These are phyloP conservation scores for Trametes pubescens DNA, from an alignment of 1,284 basidiomycete genomes.

Conservation along the genomic window DNA sequence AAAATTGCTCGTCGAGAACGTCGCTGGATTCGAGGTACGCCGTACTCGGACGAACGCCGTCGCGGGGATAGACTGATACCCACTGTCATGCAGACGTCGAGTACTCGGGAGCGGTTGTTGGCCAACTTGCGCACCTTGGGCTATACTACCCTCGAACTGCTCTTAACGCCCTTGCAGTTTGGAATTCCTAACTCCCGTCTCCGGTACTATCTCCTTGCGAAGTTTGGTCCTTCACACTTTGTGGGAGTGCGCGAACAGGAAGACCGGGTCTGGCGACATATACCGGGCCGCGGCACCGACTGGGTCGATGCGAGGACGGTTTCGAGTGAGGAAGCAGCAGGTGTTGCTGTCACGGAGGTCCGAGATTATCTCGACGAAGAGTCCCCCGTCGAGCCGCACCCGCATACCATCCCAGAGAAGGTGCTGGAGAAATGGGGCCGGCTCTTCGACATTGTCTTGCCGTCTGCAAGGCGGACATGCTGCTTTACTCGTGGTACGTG, in stretches of 20 bases:
- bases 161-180: slow-evolving; percentile 78
- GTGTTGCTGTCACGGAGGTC: slow-evolving; percentile 42
- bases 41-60: not conserved
- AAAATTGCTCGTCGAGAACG: slow-evolving; percentile 76
- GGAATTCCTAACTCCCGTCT: slow-evolving; percentile 81
- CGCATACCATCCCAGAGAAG: slow-evolving; percentile 60
- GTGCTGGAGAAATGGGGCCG: slow-evolving; percentile 78
- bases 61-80: not conserved
- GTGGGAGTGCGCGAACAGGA: slow-evolving; percentile 9
- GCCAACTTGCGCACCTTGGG: slow-evolving; percentile 57
- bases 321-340: slow-evolving; percentile 17
- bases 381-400: slow-evolving; percentile 29
- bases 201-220: slow-evolving; percentile 81
- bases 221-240: slow-evolving; percentile 49
- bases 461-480: slow-evolving; percentile 67
- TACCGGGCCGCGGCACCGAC: slow-evolving; percentile 54
- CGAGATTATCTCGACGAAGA: slow-evolving; percentile 60
- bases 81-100: slow-evolving; percentile 58
- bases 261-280: slow-evolving; percentile 53
- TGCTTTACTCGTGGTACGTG: slow-evolving; percentile 78
- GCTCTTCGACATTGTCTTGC: slow-evolving; percentile 78
- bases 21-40: slow-evolving; percentile 80
- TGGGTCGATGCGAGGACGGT: slow-evolving; percentile 52
- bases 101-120: slow-evolving; percentile 62
- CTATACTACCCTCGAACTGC: slow-evolving; percentile 67